Evolutionary conservation across 805 yeast species (phyloP).

Genomic region (Cyberlindnera lachancei): DNA sequence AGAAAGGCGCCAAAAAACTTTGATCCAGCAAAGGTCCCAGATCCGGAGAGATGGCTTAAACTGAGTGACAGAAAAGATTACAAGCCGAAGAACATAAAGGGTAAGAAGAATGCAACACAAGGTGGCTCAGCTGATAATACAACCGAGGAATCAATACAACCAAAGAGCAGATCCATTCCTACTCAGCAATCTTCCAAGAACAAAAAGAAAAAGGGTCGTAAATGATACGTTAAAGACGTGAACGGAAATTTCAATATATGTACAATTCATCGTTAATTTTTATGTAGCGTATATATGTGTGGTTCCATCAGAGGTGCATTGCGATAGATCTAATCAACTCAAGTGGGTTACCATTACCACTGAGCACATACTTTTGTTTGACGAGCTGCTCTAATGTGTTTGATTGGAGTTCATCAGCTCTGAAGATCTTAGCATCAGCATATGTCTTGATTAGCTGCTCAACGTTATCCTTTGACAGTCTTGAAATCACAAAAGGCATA

Average conservation of each 20-base stretch:
- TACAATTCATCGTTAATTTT: background rate
- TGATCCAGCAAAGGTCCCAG: slow-evolving; percentile 35
- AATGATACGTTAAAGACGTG: slow-evolving; percentile 6
- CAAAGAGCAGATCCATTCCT: slow-evolving; percentile 2
- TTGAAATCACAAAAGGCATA: slow-evolving; percentile 33
- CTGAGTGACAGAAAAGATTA: slow-evolving; percentile 77
- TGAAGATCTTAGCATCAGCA: slow-evolving; percentile 32
- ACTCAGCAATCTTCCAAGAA: slow-evolving; percentile 12
- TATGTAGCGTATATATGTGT: background rate
- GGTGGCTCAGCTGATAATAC: slow-evolving; percentile 49
- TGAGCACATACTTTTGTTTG: slow-evolving; percentile 42
- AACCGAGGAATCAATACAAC: slow-evolving; percentile 29
- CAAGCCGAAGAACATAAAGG: slow-evolving; percentile 55
- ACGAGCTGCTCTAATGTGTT: slow-evolving; percentile 31
- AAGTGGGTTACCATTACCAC: slow-evolving; percentile 61
- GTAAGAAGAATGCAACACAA: slow-evolving; percentile 40
- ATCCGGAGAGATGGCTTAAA: slow-evolving; percentile 89
- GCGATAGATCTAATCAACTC: slow-evolving; percentile 21
- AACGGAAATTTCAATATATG: too few species aligned
- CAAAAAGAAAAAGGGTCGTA: slow-evolving; percentile 22
- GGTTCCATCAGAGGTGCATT: slow-evolving; percentile 15
- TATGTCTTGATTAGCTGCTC: slow-evolving; percentile 33
- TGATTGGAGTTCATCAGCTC: slow-evolving; percentile 26
- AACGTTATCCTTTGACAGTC: slow-evolving; percentile 39
- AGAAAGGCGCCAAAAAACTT: slow-evolving; percentile 32